Evolutionary conservation across 345 rosid genomes (phyloP).

Genomic region (Eucalyptus marginata): DNA sequence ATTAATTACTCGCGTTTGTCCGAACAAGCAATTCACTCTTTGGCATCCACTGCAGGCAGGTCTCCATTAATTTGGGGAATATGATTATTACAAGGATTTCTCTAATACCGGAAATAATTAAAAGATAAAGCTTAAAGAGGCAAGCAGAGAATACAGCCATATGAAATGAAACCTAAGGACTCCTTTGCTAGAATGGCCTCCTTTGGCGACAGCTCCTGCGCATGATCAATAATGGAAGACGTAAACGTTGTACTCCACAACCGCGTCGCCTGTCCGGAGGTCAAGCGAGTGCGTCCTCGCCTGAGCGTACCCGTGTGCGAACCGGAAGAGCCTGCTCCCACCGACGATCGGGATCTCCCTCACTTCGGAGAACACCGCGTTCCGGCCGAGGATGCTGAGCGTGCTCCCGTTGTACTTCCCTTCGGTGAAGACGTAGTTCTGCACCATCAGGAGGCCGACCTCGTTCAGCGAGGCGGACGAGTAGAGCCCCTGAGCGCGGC

Average conservation of each 20-base stretch:
- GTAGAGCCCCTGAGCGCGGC: conserved; percentile 50
- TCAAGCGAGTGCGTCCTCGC: conserved; percentile 17
- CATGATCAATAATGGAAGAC: conserved; percentile 20
- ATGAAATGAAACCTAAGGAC: neutral
- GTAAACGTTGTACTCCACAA: conserved; percentile 28
- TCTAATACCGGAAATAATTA: neutral
- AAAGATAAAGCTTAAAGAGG: neutral
- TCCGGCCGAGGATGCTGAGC: conserved; percentile 32
- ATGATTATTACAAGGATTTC: neutral
- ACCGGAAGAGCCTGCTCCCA: conserved; percentile 52
- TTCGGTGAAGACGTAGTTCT: conserved; percentile 38
- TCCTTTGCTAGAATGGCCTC: neutral
- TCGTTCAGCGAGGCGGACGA: conserved; percentile 16
- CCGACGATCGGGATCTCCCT: conserved; percentile 57
- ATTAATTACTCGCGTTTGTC: neutral
- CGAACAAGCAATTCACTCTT: neutral
- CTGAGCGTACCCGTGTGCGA: conserved; percentile 42
- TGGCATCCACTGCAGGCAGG: neutral
- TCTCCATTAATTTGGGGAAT: neutral
- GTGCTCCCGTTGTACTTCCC: conserved; percentile 59
- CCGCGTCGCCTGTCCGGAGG: conserved; percentile 4
- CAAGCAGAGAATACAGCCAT: neutral
- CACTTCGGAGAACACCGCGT: conserved; percentile 9
- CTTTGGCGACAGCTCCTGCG: neutral
- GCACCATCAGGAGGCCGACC: conserved; percentile 23